A percentile compares a stretch with the other conserved stretches of the same genome.
Conservation (phyloP, 768 basidiomycete species). For the Cystobasidium onofrii region DNA sequence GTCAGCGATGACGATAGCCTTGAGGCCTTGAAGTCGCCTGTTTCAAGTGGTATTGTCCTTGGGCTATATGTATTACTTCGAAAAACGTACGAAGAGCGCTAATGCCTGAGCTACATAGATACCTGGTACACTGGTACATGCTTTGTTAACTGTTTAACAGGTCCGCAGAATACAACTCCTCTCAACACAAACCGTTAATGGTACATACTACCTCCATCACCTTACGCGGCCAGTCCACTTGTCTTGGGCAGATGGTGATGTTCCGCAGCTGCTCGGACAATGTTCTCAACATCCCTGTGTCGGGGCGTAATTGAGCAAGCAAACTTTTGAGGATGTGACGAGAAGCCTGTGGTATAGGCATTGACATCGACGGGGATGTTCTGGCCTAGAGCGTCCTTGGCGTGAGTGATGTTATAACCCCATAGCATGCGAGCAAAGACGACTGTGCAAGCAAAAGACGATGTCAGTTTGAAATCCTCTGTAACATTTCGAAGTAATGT, state of each 20-base stretch:
- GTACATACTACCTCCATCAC: neutral
- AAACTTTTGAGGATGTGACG: conserved; percentile 29
- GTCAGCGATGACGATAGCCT: too few relatives aligned
- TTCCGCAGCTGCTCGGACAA: conserved; percentile 16
- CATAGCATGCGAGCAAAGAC: conserved; percentile 27
- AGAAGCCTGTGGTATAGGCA: conserved; percentile 30
- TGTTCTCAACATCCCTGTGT: neutral
- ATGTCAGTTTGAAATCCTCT: neutral
- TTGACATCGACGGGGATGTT: conserved; percentile 35
- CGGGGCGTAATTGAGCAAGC: conserved; percentile 20
- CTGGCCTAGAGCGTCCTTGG: conserved; percentile 31
- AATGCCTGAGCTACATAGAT: too few relatives aligned
- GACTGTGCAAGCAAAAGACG: neutral
- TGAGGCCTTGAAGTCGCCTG: too few relatives aligned
- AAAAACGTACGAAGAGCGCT: too few relatives aligned
- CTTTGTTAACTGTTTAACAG: too few relatives aligned
- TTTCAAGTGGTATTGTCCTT: too few relatives aligned
- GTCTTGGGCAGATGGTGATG: conserved; percentile 26
- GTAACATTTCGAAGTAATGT: neutral
- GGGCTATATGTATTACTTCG: too few relatives aligned
- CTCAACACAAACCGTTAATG: neutral
- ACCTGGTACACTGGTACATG: too few relatives aligned
- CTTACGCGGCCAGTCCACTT: conserved; percentile 1
- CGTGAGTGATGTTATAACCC: conserved; percentile 31
- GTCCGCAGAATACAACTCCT: too few relatives aligned